phyloP scores from a whole-genome alignment of 768 basidiomycete species.

The Tricholoma sp. region DNA sequence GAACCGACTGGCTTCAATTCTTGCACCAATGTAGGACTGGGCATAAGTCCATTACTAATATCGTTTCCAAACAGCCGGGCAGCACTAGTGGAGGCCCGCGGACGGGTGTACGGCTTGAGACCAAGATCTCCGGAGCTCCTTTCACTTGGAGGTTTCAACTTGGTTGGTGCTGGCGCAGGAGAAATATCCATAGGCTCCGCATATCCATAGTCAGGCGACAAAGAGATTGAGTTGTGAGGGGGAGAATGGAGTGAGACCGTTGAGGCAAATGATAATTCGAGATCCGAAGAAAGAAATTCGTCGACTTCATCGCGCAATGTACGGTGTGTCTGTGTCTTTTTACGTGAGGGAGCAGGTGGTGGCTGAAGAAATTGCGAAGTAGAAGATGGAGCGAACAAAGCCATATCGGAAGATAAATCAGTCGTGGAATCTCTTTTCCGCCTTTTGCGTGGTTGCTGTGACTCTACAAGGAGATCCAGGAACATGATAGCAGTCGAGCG shows the following conservation, averaged over 20 bases:
- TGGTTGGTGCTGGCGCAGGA: conserved; percentile 42
- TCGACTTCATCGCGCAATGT: conserved; percentile 50
- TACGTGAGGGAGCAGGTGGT: conserved; percentile 42
- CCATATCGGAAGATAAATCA: conserved; percentile 38
- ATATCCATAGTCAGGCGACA: conserved; percentile 44
- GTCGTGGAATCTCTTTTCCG: conserved; percentile 34
- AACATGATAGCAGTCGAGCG: conserved; percentile 21
- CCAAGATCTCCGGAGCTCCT: conserved; percentile 1
- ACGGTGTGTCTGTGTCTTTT: conserved; percentile 43
- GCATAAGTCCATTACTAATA: conserved; percentile 51
- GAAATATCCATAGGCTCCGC: conserved; percentile 81
- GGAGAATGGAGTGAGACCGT: conserved; percentile 79
- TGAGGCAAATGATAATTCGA: conserved; percentile 80
- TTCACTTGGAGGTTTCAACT: conserved; percentile 17
- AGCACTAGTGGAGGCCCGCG: conserved; percentile 61
- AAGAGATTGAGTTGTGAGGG: conserved; percentile 38
- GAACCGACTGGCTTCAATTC: conserved; percentile 29
- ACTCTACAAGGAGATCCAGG: conserved; percentile 37
- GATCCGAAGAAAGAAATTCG: conserved; percentile 68
- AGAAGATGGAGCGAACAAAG: conserved; percentile 43
- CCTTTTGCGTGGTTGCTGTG: conserved; percentile 38
- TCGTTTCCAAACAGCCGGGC: conserved; percentile 72
- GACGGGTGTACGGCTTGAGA: conserved; percentile 34
- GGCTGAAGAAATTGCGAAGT: conserved; percentile 36
- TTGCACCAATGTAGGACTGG: conserved; percentile 26